Percentiles rank a stretch among this genome's conserved stretches.
phyloP scores from a whole-genome alignment of 129 eudicot species.

The Escallonia herrerae region DNA sequence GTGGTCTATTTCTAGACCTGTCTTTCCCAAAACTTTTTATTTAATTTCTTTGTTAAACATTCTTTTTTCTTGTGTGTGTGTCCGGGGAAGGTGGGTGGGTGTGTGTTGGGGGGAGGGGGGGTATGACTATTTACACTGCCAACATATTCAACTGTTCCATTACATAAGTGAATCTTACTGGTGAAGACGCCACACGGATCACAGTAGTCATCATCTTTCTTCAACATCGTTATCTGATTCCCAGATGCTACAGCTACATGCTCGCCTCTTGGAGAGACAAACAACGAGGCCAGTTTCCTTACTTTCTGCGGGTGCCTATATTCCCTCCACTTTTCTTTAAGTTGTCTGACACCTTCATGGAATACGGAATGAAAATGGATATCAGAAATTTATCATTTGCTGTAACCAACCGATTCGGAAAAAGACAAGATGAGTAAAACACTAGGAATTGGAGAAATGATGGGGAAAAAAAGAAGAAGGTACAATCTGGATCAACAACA shows the following conservation, averaged over 20 bases:
- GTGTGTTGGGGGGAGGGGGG: too few species aligned
- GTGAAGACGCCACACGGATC: constrained; percentile 66
- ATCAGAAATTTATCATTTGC: constrained; percentile 12
- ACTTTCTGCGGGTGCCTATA: constrained; percentile 46
- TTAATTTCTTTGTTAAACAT: too few species aligned
- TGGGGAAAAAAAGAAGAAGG: too few species aligned
- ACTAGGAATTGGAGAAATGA: too few species aligned
- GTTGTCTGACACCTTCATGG: constrained; percentile 54
- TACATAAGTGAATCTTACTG: constrained; percentile 39
- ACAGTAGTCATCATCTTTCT: constrained; percentile 65
- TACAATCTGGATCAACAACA: too few species aligned
- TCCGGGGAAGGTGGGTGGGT: background rate
- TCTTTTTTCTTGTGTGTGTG: background rate
- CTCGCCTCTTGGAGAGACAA: constrained; percentile 75
- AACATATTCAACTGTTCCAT: background rate
- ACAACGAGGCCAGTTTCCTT: constrained; percentile 57
- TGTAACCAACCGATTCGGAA: background rate
- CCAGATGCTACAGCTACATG: constrained; percentile 75
- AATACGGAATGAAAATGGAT: constrained; percentile 6
- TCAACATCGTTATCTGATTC: constrained; percentile 70
- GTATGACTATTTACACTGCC: background rate
- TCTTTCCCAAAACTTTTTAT: background rate
- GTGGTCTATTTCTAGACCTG: background rate
- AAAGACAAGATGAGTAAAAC: constrained; percentile 4
- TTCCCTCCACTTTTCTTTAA: constrained; percentile 69